These are phyloP conservation scores for Colletotrichum musicola DNA, from an alignment of 2,329 filamentous ascomycete species.

Conservation along the genomic window DNA sequence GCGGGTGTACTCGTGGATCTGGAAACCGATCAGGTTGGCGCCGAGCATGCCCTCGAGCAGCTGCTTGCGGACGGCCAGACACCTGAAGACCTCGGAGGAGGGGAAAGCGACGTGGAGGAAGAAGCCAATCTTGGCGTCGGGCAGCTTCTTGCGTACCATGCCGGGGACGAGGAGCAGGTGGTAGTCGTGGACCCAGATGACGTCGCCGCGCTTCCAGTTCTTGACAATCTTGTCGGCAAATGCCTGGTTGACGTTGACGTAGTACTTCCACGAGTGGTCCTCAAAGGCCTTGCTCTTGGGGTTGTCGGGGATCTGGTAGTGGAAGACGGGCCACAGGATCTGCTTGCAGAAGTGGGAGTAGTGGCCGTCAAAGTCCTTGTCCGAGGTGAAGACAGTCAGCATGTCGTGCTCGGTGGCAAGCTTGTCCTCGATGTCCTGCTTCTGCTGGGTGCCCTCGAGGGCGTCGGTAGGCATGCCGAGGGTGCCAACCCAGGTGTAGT, in stretches of 20 bases:
- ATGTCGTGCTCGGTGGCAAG: slow-evolving; percentile 86
- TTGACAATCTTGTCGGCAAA: slow-evolving; percentile 92
- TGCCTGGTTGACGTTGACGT: slow-evolving; percentile 90
- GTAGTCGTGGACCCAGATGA: slow-evolving; percentile 97
- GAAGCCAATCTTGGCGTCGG: slow-evolving; percentile 95
- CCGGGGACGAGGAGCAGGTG: slow-evolving; percentile 89
- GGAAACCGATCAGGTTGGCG: slow-evolving; percentile 92
- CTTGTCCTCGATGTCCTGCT: slow-evolving; percentile 84
- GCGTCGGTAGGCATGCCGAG: slow-evolving; percentile 95
- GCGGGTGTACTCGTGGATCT: slow-evolving; percentile 91
- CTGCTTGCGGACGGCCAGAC: slow-evolving; percentile 86
- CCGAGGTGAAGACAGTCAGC: slow-evolving; percentile 85
- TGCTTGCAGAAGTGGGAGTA: slow-evolving; percentile 98
- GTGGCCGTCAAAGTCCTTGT: slow-evolving; percentile 94
- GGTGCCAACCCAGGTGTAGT: slow-evolving; percentile 92
- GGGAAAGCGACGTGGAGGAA: slow-evolving; percentile 96
- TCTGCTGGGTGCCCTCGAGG: slow-evolving; percentile 78
- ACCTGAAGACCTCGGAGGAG: slow-evolving; percentile 95
- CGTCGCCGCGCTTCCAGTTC: slow-evolving; percentile 93
- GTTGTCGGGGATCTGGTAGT: slow-evolving; percentile 98
- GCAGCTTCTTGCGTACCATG: slow-evolving; percentile 91
- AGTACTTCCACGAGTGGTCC: slow-evolving; percentile 96
- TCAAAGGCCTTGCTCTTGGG: slow-evolving; percentile 98
- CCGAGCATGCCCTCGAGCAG: slow-evolving; percentile 93
- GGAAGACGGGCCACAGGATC: slow-evolving; percentile 97